Base-by-base conservation (phyloP, 176 grass and related monocot species). In the Carex pumila region DNA sequence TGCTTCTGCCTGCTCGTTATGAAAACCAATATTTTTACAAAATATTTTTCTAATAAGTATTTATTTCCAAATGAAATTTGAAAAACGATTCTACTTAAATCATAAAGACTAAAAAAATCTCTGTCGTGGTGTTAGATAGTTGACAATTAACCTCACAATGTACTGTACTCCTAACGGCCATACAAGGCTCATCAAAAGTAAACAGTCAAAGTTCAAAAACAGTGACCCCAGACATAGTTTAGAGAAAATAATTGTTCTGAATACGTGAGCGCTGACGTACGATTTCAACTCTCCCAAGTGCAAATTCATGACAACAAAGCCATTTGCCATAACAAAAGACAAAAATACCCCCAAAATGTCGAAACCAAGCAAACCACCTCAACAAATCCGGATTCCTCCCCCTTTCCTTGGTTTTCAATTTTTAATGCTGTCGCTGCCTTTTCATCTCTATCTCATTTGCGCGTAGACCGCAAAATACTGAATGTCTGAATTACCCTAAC, bases 371-470 rank as follows among this genome's bases (percentile, higher is more conserved):
- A 3, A 12, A 79, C 30, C 4, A 25, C 74, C 12, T 18, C 65
- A 2, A 30, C 30, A 13, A 45, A 73, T 21, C 21, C 57, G 5
- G 2, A 32, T 81, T 81, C 79, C 15, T 63, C 15, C 31, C 54
- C 31, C 11, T 81, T 81, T 39, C 79, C 79, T 81, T 62, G 5
- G 49, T 75, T 81, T 81, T 81, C 57, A 81, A 9, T 70, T 70
- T 18, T 21, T 21, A 0, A n/a, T 37, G 18, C 18, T 58, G 31
- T 32, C 59, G 1, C 25, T 17, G 10, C 1, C 53, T 53, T 6
- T 5, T 3, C 45, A 75, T 75, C 11, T 32, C 72, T 32, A 55
- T 76, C 45, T 19, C 71, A 13, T 52, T 41, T 80, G 10, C 78
- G 34, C 34, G 34, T 36, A 36, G 34, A 39, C 37, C 37, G 4